Percentiles rank a stretch among this genome's conserved stretches.
phyloP scores from a whole-genome alignment of 495 filamentous ascomycete species.

The Lineolata rhizophorae region DNA sequence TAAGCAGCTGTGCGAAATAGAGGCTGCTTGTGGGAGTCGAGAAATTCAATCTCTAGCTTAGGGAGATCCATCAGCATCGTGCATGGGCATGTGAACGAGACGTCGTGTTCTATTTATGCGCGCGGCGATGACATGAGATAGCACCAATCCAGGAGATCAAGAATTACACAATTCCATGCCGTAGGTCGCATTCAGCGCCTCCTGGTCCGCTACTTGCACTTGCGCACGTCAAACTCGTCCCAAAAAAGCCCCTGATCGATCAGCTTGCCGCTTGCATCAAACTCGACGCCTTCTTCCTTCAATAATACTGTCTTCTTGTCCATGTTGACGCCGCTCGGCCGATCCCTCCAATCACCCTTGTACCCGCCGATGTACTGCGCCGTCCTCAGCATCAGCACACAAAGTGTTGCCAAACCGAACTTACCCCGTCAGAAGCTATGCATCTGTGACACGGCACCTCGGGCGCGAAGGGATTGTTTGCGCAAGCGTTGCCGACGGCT shows the following conservation, averaged over 20 bases:
- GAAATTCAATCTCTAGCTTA: no score
- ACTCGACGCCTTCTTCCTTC: constrained; percentile 25
- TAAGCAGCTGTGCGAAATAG: no score
- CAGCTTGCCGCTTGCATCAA: constrained; percentile 23
- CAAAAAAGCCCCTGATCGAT: constrained; percentile 18
- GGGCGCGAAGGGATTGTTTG: constrained; percentile 25
- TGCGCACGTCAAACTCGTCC: constrained; percentile 20
- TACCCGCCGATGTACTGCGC: constrained; percentile 23
- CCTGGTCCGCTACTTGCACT: no score
- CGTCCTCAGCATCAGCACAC: background rate
- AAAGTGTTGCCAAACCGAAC: background rate
- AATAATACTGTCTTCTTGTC: constrained; percentile 25
- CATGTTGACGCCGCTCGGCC: constrained; percentile 23
- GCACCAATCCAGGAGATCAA: no score
- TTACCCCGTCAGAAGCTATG: constrained; percentile 18
- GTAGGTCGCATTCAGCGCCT: no score
- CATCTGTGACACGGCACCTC: constrained; percentile 22
- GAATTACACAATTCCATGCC: no score
- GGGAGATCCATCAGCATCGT: no score
- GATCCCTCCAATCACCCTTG: constrained; percentile 26
- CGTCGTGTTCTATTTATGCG: no score
- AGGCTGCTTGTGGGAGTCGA: no score
- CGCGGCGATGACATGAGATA: no score
- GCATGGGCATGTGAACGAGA: no score
- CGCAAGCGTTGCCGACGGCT: constrained; percentile 59